Percentiles rank a stretch among this genome's conserved stretches.
Evolutionary conservation across 345 rosid genomes (phyloP).

Genomic region (Populus euphratica): DNA sequence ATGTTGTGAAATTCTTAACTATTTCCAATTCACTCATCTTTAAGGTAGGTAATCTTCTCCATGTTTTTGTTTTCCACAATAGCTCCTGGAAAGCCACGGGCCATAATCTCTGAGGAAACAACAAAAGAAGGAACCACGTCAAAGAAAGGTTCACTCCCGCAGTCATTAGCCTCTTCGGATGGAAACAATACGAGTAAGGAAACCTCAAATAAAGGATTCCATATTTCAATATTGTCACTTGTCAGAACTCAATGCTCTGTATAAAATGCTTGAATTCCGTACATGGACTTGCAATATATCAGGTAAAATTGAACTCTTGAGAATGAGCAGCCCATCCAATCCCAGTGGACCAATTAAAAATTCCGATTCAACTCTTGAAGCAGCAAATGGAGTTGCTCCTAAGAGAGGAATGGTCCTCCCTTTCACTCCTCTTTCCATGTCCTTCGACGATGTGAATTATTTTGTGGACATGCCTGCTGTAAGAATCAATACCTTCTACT

Average conservation of each 20-base stretch:
- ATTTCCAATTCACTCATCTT: background rate
- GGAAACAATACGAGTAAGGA: slow-evolving; percentile 49
- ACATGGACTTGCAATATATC: slow-evolving; percentile 12
- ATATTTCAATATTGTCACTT: background rate
- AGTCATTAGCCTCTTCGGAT: slow-evolving; percentile 36
- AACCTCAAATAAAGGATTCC: background rate
- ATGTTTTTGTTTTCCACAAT: background rate
- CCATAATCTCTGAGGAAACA: slow-evolving; percentile 51
- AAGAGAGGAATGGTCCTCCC: slow-evolving; percentile 83
- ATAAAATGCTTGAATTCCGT: slow-evolving; percentile 1
- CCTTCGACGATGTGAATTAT: slow-evolving; percentile 61
- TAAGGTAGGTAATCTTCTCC: slow-evolving; percentile 1
- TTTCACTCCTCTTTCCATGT: slow-evolving; percentile 75
- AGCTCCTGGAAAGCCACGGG: slow-evolving; percentile 75
- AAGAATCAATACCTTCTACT: slow-evolving; percentile 17
- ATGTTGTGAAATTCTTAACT: background rate
- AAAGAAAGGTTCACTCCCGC: slow-evolving; percentile 23
- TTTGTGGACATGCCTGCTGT: slow-evolving; percentile 82
- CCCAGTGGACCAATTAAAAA: slow-evolving; percentile 21
- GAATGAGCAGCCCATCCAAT: slow-evolving; percentile 21
- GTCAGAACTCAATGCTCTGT: background rate
- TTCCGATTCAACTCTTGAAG: slow-evolving; percentile 25
- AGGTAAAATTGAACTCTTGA: slow-evolving; percentile 43
- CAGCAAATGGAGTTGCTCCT: slow-evolving; percentile 23
- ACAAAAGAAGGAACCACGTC: slow-evolving; percentile 34